Evolutionary conservation across 106 monocot species (phyloP).

Genomic region (Triglochin maritima): DNA sequence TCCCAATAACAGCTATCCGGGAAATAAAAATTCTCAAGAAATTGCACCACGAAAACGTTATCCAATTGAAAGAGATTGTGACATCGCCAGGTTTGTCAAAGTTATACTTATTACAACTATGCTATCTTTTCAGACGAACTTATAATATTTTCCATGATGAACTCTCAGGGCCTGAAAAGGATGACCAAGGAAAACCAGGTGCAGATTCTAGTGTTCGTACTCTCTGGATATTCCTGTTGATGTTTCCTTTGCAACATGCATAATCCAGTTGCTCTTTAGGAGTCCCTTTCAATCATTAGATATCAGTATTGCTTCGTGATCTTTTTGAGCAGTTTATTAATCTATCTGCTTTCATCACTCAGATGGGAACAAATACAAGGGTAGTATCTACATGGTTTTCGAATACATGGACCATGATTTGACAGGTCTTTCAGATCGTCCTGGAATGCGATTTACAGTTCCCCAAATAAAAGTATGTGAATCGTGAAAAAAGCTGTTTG

Average conservation of each 20-base stretch:
- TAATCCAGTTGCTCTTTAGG: neutral
- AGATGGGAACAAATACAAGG: slow-evolving; percentile 95
- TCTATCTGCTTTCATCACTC: neutral
- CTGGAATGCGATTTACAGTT: slow-evolving; percentile 85
- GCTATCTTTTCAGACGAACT: neutral
- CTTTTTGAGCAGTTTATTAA: too few relatives aligned
- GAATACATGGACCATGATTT: slow-evolving; percentile 99
- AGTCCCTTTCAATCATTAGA: too few relatives aligned
- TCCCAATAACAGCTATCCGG: slow-evolving; percentile 90
- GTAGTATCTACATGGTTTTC: slow-evolving; percentile 97
- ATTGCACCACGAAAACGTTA: slow-evolving; percentile 91
- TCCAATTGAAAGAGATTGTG: slow-evolving; percentile 92
- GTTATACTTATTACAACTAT: neutral
- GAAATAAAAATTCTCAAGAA: slow-evolving; percentile 99
- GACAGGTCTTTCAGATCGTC: slow-evolving; percentile 82
- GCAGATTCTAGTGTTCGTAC: neutral
- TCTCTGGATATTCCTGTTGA: neutral
- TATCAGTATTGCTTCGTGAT: too few relatives aligned
- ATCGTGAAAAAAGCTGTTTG: neutral
- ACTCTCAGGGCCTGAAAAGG: slow-evolving; percentile 71
- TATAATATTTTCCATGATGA: slow-evolving; percentile 4
- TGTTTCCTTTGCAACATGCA: neutral
- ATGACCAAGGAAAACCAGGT: slow-evolving; percentile 93
- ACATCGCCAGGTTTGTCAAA: slow-evolving; percentile 65
- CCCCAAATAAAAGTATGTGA: slow-evolving; percentile 83